These are phyloP conservation scores for Oenanthe javanica DNA, from an alignment of 140 eudicot species.

Conservation along the genomic window DNA sequence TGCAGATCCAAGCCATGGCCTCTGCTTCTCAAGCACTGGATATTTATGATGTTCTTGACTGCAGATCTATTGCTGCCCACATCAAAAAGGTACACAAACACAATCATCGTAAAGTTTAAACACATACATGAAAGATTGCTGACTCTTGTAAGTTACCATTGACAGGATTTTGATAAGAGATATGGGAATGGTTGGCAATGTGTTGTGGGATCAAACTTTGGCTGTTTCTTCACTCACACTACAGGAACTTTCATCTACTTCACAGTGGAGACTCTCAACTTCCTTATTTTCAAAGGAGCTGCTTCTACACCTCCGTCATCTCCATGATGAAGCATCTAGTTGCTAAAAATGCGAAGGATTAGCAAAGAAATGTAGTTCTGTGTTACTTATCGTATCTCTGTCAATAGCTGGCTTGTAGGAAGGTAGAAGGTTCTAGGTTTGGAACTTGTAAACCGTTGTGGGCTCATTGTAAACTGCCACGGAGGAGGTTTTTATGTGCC, in stretches of 20 bases:
- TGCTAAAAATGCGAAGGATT: conserved; percentile 8
- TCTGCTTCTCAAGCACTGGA: conserved; percentile 96
- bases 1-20: conserved; percentile 96
- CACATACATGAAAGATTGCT: conserved; percentile 1
- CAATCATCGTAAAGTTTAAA: neutral
- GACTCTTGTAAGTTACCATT: neutral
- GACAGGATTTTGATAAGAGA: conserved; percentile 82
- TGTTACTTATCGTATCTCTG: neutral
- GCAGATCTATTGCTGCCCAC: conserved; percentile 83
- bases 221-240: conserved; percentile 86
- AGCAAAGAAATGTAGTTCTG: conserved; percentile 7
- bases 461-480: conserved; percentile 1
- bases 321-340: conserved; percentile 9
- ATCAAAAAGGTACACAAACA: conserved; percentile 60
- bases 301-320: conserved; percentile 41
- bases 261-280: conserved; percentile 81
- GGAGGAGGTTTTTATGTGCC: conserved; percentile 1
- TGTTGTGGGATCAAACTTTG: conserved; percentile 98
- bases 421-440: neutral
- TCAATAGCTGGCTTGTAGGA: neutral
- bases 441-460: neutral
- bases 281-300: conserved; percentile 93
- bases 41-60: conserved; percentile 79
- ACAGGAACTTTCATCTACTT: conserved; percentile 93
- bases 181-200: conserved; percentile 99